Evolutionary conservation across 2,329 filamentous ascomycete species (phyloP), one percentile per base, ranked within the genome.

Genomic region (Triangularia setosa): DNA sequence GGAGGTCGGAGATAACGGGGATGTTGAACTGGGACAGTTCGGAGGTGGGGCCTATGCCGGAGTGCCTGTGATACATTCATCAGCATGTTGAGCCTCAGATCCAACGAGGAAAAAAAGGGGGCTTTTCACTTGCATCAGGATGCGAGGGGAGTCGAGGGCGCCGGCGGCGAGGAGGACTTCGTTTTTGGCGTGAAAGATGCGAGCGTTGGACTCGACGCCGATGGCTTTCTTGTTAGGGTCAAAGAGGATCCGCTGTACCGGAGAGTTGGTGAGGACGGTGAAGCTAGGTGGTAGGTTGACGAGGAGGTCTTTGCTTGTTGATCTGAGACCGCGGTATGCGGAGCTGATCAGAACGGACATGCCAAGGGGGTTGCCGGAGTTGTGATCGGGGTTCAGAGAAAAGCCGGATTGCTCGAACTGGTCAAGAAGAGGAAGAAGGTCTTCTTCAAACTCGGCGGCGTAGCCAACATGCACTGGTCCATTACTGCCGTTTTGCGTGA

Each of bases 341-440:
- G 83, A 84, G 56, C 80, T 82, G 66, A 84, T 80, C 16, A 79
- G 70, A 53, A 82, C 73, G 1, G 79, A 79, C 74, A 87, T 80
- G 3, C 86, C 86, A 28, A 87, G 76, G 0, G 83, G 84, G 69
- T 87, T 79, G 0, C 86, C 86, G 7, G 80, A 83, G 66, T 88
- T 87, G 44, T 84, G 78, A 67, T 87, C 85, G 0, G 77, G 76
- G 65, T 87, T 87, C 18, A 80, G 67, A 0, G 78, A 74, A 35
- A 81, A 76, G 0, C 84, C 84, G 24, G 78, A 76, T 40, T 82
- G 72, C 64, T 83, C 77, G 48, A 83, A 82, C 6, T 79, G 72
- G 64, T 84, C 79, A 52, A 83, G 71, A 30, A 82, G 68, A 0
- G 75, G 74, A 5, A 75, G 70, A 2, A 86, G 65, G 61, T 84